phyloP scores from a whole-genome alignment of 805 yeast genomes.

The Hanseniaspora opuntiae region DNA sequence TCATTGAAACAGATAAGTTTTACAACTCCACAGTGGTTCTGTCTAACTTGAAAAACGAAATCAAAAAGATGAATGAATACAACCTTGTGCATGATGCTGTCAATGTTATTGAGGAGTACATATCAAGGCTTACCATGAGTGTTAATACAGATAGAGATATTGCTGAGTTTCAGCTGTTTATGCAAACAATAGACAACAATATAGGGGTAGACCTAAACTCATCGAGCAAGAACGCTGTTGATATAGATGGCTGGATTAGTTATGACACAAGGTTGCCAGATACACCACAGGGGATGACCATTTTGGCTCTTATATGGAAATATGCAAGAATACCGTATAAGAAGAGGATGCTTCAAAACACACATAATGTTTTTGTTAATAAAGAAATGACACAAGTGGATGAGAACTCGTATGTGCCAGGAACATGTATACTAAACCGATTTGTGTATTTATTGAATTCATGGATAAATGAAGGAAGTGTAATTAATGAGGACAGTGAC shows the following conservation, averaged over 20 bases:
- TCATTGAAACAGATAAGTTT: not conserved
- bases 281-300: constrained; percentile 9
- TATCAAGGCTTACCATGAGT: not conserved
- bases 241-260: constrained; percentile 9
- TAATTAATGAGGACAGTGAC: constrained; percentile 3
- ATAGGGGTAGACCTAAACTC: not conserved
- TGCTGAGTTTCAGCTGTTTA: constrained; percentile 10
- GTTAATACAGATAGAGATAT: constrained; percentile 1
- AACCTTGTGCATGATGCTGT: not conserved
- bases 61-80: constrained; percentile 2
- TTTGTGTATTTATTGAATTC: constrained; percentile 4
- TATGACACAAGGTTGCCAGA: constrained; percentile 10
- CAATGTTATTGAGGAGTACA: constrained; percentile 6
- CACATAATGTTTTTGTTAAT: not conserved
- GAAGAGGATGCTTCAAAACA: not conserved
- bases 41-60: not conserved
- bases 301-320: constrained; percentile 5
- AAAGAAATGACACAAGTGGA: not conserved
- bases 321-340: constrained; percentile 8
- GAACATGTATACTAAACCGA: not conserved
- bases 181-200: constrained; percentile 9
- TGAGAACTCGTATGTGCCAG: not conserved
- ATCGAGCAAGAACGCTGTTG: not conserved
- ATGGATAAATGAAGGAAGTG: constrained; percentile 1
- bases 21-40: not conserved